phyloP scores from a whole-genome alignment of 2,329 filamentous ascomycete genomes.

The Paracamarosporium sp. region DNA sequence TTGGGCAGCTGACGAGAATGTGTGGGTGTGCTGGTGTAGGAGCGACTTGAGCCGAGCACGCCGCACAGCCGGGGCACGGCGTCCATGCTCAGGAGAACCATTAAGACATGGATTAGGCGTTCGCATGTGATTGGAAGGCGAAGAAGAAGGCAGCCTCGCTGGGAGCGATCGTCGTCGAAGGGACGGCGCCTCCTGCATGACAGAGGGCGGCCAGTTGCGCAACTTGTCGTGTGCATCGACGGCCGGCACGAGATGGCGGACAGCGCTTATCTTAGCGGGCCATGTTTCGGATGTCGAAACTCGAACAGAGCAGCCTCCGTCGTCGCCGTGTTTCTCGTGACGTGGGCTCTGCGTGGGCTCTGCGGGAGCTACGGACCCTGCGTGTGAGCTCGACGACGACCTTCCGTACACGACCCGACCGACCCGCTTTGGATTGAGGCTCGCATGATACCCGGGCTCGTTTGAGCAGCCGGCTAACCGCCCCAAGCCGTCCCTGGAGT shows the following conservation, averaged over 20 bases:
- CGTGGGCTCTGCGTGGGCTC: neutral
- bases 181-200: constrained; percentile 9
- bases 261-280: neutral
- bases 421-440: neutral
- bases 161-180: constrained; percentile 18
- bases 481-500: neutral
- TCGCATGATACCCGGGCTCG: neutral
- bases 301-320: neutral
- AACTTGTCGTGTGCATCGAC: constrained; percentile 2
- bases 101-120: constrained; percentile 21
- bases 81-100: constrained; percentile 32
- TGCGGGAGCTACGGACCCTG: neutral
- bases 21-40: neutral
- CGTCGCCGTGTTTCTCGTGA: neutral
- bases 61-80: constrained; percentile 1
- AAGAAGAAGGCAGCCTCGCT: constrained; percentile 11
- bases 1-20: neutral
- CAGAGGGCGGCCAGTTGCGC: constrained; percentile 2
- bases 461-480: neutral
- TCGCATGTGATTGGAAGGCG: constrained; percentile 20
- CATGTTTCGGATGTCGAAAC: constrained; percentile 6
- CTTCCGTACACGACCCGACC: neutral
- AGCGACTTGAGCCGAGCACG: constrained; percentile 1
- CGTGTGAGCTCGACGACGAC: neutral
- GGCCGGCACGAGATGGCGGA: neutral